Percentiles rank a stretch among this genome's conserved stretches.
Conservation (phyloP, 1,284 basidiomycete species). For the Papiliotrema nemorosa region DNA sequence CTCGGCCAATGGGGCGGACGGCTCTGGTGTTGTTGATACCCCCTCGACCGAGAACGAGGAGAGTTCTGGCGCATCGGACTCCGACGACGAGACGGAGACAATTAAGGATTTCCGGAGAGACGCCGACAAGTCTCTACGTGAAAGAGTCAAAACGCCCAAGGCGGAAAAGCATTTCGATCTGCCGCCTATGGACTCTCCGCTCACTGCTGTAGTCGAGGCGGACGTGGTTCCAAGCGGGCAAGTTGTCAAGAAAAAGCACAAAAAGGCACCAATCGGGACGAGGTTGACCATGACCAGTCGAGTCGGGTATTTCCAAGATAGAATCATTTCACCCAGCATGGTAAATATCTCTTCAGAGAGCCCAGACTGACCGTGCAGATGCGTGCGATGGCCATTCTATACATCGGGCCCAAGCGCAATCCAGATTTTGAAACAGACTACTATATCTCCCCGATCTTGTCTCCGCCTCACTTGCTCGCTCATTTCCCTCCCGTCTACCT, state of each 20-base stretch:
- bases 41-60: slow-evolving; percentile 52
- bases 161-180: slow-evolving; percentile 29
- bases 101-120: slow-evolving; percentile 29
- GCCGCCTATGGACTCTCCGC: slow-evolving; percentile 2
- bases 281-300: slow-evolving; percentile 93
- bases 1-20: slow-evolving; percentile 58
- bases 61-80: slow-evolving; percentile 19
- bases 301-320: slow-evolving; percentile 89
- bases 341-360: slow-evolving; percentile 53
- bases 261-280: slow-evolving; percentile 64
- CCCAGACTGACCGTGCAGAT: slow-evolving; percentile 58
- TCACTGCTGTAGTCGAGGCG: slow-evolving; percentile 2
- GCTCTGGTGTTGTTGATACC: slow-evolving; percentile 9
- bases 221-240: slow-evolving; percentile 9
- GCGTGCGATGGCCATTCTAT: slow-evolving; percentile 97
- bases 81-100: slow-evolving; percentile 25
- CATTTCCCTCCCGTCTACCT: slow-evolving; percentile 90
- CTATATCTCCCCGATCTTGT: slow-evolving; percentile 87
- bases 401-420: slow-evolving; percentile 85
- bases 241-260: slow-evolving; percentile 18
- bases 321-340: slow-evolving; percentile 87
- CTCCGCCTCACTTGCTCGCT: slow-evolving; percentile 75
- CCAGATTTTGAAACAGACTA: slow-evolving; percentile 95
- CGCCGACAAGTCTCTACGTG: slow-evolving; percentile 50
- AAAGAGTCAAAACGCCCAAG: slow-evolving; percentile 48